A percentile compares a stretch with the other conserved stretches of the same genome.
Evolutionary conservation across 768 basidiomycete species (phyloP).

Genomic region (Hericium rajendrae): DNA sequence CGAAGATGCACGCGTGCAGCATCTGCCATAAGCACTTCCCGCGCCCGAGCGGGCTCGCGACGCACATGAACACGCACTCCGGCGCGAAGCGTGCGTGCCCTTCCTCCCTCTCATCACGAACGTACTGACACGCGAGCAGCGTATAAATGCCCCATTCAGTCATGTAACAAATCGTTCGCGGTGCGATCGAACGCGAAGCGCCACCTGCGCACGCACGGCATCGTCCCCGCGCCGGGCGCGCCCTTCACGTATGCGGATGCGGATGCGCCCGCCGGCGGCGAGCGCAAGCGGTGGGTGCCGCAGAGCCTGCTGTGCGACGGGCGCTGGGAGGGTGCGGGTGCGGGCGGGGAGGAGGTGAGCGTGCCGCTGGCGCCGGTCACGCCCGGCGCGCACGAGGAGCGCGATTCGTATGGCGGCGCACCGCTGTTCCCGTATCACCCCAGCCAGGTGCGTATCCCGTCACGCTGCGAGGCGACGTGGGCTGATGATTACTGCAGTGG

Average conservation of each 20-base stretch:
- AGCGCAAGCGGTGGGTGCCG: constrained; percentile 27
- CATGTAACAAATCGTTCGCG: constrained; percentile 60
- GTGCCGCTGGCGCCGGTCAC: constrained; percentile 23
- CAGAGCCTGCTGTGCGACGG: constrained; percentile 20
- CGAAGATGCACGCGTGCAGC: constrained; percentile 40
- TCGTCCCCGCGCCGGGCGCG: constrained; percentile 37
- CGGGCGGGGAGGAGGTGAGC: no score
- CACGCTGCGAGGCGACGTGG: neutral
- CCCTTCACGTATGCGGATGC: constrained; percentile 22
- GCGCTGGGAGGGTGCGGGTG: neutral
- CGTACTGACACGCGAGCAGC: constrained; percentile 14
- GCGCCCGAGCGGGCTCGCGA: constrained; percentile 40
- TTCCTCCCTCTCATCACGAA: neutral
- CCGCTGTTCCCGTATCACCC: constrained; percentile 26
- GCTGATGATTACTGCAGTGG: neutral
- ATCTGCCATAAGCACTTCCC: constrained; percentile 38
- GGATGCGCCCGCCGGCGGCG: constrained; percentile 13
- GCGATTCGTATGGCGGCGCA: constrained; percentile 20
- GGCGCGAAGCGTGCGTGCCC: constrained; percentile 38
- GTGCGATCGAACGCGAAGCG: constrained; percentile 77
- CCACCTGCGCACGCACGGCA: constrained; percentile 69
- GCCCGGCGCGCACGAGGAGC: constrained; percentile 26
- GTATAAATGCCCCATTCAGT: constrained; percentile 43
- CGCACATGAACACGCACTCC: constrained; percentile 45
- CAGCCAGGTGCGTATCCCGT: constrained; percentile 20